phyloP scores from a whole-genome alignment of 331 rosid genomes.

The Quercus phellos region DNA sequence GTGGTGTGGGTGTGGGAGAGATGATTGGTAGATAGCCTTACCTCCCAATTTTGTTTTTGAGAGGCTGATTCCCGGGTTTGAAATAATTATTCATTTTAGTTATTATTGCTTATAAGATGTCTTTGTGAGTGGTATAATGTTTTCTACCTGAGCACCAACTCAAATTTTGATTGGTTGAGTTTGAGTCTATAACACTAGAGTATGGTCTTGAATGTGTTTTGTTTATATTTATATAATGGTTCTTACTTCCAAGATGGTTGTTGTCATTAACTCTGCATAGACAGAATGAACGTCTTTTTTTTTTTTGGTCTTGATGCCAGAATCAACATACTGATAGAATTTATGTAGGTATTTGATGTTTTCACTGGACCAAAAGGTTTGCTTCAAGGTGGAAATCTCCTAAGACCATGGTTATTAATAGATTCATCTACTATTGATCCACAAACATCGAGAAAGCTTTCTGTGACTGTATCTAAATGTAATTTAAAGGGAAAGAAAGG shows the following conservation, averaged over 20 bases:
- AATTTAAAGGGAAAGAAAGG: conserved; percentile 65
- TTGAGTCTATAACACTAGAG: not conserved
- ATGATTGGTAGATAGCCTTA: no score
- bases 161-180: not conserved
- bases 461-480: conserved; percentile 51
- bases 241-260: conserved; percentile 9
- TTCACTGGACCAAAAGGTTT: conserved; percentile 82
- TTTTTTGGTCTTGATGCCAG: conserved; percentile 14
- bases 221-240: not conserved
- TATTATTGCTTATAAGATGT: not conserved
- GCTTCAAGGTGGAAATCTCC: conserved; percentile 57
- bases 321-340: conserved; percentile 26
- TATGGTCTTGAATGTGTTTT: not conserved
- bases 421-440: conserved; percentile 95
- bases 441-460: conserved; percentile 74
- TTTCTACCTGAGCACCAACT: not conserved
- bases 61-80: not conserved
- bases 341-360: conserved; percentile 73
- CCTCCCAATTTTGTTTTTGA: no score
- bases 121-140: not conserved
- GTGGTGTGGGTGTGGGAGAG: no score
- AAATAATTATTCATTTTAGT: not conserved
- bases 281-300: not conserved
- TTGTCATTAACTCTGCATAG: not conserved
- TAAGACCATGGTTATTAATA: conserved; percentile 74